phyloP scores from a whole-genome alignment of 352 stramenopile species.

The Globisporangium emineosum region DNA sequence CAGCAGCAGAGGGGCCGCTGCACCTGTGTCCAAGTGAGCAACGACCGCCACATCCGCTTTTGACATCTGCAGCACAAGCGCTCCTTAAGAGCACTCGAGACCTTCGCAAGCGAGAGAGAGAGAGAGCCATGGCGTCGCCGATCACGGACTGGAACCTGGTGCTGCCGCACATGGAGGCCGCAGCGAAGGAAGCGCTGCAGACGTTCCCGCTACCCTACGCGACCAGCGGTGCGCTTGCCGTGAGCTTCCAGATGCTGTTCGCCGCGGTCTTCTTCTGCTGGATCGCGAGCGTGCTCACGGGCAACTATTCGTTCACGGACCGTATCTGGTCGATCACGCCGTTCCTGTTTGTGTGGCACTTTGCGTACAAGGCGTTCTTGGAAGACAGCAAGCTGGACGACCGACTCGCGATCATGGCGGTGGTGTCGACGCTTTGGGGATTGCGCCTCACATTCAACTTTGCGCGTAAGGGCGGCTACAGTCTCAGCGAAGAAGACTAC shows the following conservation, averaged over 20 bases:
- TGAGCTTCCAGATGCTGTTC: constrained; percentile 45
- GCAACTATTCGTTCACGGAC: constrained; percentile 91
- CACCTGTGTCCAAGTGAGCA: not conserved
- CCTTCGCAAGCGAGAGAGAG: too few relatives aligned
- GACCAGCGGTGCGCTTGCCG: constrained; percentile 31
- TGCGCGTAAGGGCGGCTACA: constrained; percentile 88
- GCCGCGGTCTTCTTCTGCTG: constrained; percentile 45
- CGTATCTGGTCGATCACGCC: constrained; percentile 92
- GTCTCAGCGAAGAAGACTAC: constrained; percentile 90
- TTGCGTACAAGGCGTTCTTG: constrained; percentile 51
- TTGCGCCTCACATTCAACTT: constrained; percentile 91
- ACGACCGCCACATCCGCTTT: constrained; percentile 3
- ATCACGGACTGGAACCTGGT: constrained; percentile 30
- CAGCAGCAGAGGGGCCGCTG: too few relatives aligned
- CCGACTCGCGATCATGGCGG: constrained; percentile 73
- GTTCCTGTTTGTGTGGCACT: constrained; percentile 84
- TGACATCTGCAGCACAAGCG: not conserved
- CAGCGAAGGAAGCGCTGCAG: constrained; percentile 30
- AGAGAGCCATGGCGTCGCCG: constrained; percentile 15
- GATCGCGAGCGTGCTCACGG: constrained; percentile 64
- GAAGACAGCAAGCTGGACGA: constrained; percentile 57
- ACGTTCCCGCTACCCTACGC: constrained; percentile 37
- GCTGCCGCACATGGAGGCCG: constrained; percentile 29
- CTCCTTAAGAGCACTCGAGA: not conserved
- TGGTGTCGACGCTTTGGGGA: constrained; percentile 85